Percentiles rank a stretch among this genome's conserved stretches.
phyloP scores from a whole-genome alignment of 192 early-diverging fungal genomes.

The Entophlyctis luteolus region DNA sequence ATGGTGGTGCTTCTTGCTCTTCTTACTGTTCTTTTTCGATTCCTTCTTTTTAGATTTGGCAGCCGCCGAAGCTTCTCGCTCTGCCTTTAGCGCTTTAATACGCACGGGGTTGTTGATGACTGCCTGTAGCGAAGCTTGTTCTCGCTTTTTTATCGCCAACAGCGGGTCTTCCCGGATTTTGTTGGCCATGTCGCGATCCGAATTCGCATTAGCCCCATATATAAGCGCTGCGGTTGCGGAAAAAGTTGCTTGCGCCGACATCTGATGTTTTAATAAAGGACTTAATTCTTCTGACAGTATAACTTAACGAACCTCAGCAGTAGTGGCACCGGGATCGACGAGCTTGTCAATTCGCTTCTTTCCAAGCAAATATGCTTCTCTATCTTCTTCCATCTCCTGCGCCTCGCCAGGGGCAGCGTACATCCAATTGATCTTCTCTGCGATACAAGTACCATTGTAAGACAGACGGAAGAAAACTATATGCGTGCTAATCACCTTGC shows the following conservation, averaged over 20 bases:
- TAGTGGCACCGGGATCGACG: constrained; percentile 39
- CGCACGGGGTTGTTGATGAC: constrained; percentile 69
- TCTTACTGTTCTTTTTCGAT: constrained; percentile 46
- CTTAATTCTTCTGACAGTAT: background rate
- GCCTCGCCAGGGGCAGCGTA: constrained; percentile 68
- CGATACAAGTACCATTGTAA: no score
- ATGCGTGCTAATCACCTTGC: background rate
- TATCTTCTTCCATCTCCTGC: constrained; percentile 57
- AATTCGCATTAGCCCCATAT: constrained; percentile 67
- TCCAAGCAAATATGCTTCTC: constrained; percentile 88
- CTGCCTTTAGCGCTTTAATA: constrained; percentile 55
- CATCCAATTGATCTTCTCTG: constrained; percentile 94
- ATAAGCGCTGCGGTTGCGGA: constrained; percentile 25
- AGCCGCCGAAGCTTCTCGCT: constrained; percentile 30
- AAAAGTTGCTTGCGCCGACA: constrained; percentile 17
- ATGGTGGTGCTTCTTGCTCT: constrained; percentile 31
- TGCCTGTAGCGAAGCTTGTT: constrained; percentile 74
- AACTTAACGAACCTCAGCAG: constrained; percentile 35
- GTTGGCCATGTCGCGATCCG: constrained; percentile 68
- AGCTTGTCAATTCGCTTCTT: constrained; percentile 74
- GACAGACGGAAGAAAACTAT: constrained; percentile 5
- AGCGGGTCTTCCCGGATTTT: constrained; percentile 93
- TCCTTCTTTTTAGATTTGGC: constrained; percentile 50
- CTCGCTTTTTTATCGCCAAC: constrained; percentile 78
- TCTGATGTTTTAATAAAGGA: constrained; percentile 14